These are phyloP conservation scores for Pholiota adiposa DNA, from an alignment of 1,284 basidiomycete genomes.

Conservation along the genomic window DNA sequence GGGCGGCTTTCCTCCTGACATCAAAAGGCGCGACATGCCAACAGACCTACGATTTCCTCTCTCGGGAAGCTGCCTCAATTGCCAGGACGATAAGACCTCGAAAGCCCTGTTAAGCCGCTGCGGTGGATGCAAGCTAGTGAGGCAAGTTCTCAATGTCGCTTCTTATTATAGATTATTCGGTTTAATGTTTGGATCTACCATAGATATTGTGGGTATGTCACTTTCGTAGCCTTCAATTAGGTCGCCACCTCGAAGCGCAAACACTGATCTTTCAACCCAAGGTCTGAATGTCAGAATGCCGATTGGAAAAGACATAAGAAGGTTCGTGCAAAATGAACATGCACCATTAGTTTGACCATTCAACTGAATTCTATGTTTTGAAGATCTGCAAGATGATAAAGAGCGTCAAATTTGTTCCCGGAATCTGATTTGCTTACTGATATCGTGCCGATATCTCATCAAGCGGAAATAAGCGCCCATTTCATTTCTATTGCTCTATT, in stretches of 20 bases:
- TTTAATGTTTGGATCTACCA: neutral
- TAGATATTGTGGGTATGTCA: constrained; percentile 14
- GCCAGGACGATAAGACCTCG: constrained; percentile 15
- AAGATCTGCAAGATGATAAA: neutral
- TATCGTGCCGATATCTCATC: no score
- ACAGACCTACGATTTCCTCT: constrained; percentile 3
- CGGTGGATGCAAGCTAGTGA: constrained; percentile 21
- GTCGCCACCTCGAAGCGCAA: neutral
- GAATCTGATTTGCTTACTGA: no score
- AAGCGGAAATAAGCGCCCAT: no score
- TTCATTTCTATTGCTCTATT: no score
- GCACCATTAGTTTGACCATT: no score
- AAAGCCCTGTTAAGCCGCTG: constrained; percentile 17
- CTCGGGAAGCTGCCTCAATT: constrained; percentile 5
- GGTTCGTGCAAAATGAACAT: no score
- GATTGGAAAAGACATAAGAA: constrained; percentile 24
- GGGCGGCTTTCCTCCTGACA: neutral
- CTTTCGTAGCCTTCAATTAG: neutral
- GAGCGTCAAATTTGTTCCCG: no score
- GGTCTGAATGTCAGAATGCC: constrained; percentile 16
- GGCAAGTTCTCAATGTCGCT: constrained; percentile 4
- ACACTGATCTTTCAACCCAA: neutral
- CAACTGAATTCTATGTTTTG: neutral
- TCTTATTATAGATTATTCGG: neutral
- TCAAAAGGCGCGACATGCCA: neutral